phyloP scores from a whole-genome alignment of 2,329 filamentous ascomycete genomes.

The Diaporthe destruens region DNA sequence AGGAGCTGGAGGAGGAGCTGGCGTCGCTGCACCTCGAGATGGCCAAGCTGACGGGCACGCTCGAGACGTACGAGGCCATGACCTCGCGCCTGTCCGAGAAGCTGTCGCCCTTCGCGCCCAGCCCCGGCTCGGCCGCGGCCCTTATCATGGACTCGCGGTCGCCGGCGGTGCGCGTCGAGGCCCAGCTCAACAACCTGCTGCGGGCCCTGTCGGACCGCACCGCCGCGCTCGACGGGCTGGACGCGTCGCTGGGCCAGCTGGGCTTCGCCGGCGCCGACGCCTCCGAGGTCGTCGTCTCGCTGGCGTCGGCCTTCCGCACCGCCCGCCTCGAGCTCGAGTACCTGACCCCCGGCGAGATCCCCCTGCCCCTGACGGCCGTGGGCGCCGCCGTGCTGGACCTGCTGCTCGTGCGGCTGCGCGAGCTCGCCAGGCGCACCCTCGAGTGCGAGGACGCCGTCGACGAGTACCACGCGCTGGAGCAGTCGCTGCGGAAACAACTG shows the following conservation, averaged over 20 bases:
- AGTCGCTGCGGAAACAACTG: conserved; percentile 68
- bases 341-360: conserved; percentile 69
- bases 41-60: conserved; percentile 59
- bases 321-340: conserved; percentile 74
- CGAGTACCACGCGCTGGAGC: conserved; percentile 70
- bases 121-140: conserved; percentile 36
- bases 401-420: conserved; percentile 63
- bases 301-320: conserved; percentile 64
- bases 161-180: conserved; percentile 54
- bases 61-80: conserved; percentile 62
- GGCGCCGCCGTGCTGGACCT: conserved; percentile 69
- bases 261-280: conserved; percentile 65
- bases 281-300: conserved; percentile 60
- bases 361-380: conserved; percentile 63
- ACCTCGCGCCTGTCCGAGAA: conserved; percentile 53
- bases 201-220: conserved; percentile 63
- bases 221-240: conserved; percentile 59
- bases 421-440: conserved; percentile 59
- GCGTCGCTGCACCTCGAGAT: conserved; percentile 63
- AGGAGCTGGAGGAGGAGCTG: conserved; percentile 60
- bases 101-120: conserved; percentile 51
- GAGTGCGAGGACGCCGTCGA: conserved; percentile 68
- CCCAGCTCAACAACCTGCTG: conserved; percentile 58
- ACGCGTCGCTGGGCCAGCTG: conserved; percentile 59
- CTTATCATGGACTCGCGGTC: conserved; percentile 40